Conservation (phyloP, 148 eudicot genomes). For the Chenopodium album region DNA sequence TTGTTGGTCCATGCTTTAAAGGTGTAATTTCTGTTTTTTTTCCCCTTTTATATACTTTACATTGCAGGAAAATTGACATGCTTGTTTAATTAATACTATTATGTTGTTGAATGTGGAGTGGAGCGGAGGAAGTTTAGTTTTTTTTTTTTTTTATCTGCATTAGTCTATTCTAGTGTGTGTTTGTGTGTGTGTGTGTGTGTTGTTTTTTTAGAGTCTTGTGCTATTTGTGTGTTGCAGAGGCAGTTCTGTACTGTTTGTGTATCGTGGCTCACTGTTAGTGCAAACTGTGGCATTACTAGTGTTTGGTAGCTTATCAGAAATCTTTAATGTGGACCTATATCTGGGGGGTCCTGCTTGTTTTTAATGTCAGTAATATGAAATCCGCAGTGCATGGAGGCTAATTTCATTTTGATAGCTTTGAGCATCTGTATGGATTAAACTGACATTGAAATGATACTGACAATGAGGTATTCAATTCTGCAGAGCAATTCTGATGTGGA, state of each 20-base stretch:
- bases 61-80: neutral
- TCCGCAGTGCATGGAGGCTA: neutral
- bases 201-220: neutral
- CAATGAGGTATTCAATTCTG: constrained; percentile 19
- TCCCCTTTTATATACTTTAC: neutral
- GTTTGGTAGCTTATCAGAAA: neutral
- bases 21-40: constrained; percentile 35
- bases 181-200: too few relatives aligned
- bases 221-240: neutral
- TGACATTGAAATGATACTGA: neutral
- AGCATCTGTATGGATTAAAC: neutral
- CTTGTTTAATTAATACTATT: neutral
- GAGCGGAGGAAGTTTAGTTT: neutral
- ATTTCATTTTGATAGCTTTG: neutral
- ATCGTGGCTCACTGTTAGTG: neutral
- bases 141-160: too few relatives aligned
- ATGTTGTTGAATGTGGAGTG: neutral
- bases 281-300: neutral
- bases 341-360: neutral
- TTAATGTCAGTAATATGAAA: neutral
- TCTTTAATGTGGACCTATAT: neutral
- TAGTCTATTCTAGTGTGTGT: neutral
- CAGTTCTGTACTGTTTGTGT: neutral
- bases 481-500: constrained; percentile 65
- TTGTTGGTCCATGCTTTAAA: constrained; percentile 60